Evolutionary conservation across 192 early-diverging fungal species (phyloP).

Genomic region (Linnemannia hyalina): DNA sequence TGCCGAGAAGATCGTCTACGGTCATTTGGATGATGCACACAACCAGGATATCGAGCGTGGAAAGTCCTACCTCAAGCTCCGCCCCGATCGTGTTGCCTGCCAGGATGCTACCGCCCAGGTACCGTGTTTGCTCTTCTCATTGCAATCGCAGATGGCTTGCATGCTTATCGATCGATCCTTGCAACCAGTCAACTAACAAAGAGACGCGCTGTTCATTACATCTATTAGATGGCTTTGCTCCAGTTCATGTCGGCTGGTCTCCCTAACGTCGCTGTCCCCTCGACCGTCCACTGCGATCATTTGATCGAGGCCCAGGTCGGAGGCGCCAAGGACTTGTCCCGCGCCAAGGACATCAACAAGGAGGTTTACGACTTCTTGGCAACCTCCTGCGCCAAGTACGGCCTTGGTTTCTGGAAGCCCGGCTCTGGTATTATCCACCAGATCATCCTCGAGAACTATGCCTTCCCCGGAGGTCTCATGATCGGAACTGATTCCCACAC

Average conservation of each 20-base stretch:
- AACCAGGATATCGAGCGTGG: conserved; percentile 96
- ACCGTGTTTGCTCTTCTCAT: neutral
- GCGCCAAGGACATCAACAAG: conserved; percentile 89
- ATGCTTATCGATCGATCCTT: conserved; percentile 65
- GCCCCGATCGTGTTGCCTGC: conserved; percentile 98
- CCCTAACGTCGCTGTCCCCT: conserved; percentile 89
- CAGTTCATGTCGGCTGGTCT: conserved; percentile 97
- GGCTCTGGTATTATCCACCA: conserved; percentile 96
- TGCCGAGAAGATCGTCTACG: conserved; percentile 98
- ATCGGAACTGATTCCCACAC: conserved; percentile 99
- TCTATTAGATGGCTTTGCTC: conserved; percentile 84
- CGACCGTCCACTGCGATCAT: conserved; percentile 98
- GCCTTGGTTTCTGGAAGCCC: conserved; percentile 96
- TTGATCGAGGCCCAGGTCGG: conserved; percentile 94
- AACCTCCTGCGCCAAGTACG: conserved; percentile 89
- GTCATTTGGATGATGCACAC: conserved; percentile 95
- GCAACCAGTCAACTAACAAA: conserved; percentile 77
- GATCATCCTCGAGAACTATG: conserved; percentile 99
- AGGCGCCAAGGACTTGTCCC: conserved; percentile 84
- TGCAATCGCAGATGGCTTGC: too few relatives aligned
- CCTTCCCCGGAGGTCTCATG: conserved; percentile 95
- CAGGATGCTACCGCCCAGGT: conserved; percentile 97
- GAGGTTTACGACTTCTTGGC: conserved; percentile 96
- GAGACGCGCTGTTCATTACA: conserved; percentile 12
- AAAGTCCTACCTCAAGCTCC: conserved; percentile 92